A percentile compares a stretch with the other conserved stretches of the same genome.
These are phyloP conservation scores for Emergomyces pasteurianus DNA, from an alignment of 2,329 filamentous ascomycete genomes.

Conservation along the genomic window DNA sequence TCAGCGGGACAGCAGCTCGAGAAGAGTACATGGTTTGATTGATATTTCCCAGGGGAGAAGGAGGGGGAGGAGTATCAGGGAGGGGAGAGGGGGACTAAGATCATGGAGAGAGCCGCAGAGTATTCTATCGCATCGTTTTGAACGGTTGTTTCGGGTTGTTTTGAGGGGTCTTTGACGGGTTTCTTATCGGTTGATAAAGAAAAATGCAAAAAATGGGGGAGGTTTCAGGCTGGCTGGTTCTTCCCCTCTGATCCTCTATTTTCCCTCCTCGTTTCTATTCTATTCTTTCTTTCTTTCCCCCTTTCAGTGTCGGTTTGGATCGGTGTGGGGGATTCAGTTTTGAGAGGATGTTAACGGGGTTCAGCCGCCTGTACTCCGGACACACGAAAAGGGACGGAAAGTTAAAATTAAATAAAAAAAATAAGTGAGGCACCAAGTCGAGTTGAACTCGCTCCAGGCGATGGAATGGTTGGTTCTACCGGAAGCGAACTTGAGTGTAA, in stretches of 20 bases:
- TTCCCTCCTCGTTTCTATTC: background rate
- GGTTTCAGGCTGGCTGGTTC: background rate
- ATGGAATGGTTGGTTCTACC: background rate
- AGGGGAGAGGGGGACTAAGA: background rate
- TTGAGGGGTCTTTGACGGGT: background rate
- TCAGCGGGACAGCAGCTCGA: constrained; percentile 22
- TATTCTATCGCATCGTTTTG: constrained; percentile 3
- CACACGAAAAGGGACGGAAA: background rate
- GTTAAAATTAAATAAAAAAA: too few relatives aligned
- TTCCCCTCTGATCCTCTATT: background rate
- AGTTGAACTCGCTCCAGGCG: background rate
- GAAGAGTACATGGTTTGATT: constrained; percentile 22
- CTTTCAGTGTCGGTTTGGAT: background rate
- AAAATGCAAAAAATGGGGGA: background rate
- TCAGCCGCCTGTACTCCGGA: background rate
- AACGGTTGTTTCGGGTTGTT: background rate
- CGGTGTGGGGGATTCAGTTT: background rate
- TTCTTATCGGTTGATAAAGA: background rate
- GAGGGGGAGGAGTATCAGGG: background rate
- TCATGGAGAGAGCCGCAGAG: constrained; percentile 1
- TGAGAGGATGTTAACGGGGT: background rate
- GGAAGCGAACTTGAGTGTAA: background rate
- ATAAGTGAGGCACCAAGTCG: background rate
- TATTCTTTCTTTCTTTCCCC: background rate
- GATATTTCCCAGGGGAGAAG: background rate